A percentile compares a stretch with the other conserved stretches of the same genome.
phyloP scores from a whole-genome alignment of 176 grass and related monocot genomes.

The Coix lacrymajobi region DNA sequence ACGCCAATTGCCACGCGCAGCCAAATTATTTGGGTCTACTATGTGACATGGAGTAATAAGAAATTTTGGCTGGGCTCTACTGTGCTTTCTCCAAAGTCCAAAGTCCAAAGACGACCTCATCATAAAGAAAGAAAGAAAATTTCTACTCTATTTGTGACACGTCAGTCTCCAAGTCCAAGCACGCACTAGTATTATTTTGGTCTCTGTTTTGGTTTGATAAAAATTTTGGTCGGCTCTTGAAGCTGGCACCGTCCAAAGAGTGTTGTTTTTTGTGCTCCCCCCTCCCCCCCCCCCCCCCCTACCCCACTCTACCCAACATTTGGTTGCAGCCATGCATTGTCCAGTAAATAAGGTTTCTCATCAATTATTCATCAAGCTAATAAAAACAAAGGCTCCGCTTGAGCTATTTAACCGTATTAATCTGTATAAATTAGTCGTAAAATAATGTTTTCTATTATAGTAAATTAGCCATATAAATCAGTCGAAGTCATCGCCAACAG shows the following conservation, averaged over 20 bases:
- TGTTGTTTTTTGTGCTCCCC: too few relatives aligned
- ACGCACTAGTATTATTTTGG: neutral
- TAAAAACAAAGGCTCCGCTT: too few relatives aligned
- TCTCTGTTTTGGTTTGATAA: too few relatives aligned
- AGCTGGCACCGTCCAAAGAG: neutral
- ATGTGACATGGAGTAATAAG: neutral
- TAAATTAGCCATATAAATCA: too few relatives aligned
- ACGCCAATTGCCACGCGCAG: neutral
- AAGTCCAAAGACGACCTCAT: too few relatives aligned
- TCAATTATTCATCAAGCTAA: neutral
- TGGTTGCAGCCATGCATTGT: neutral
- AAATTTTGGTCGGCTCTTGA: neutral
- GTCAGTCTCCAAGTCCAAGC: neutral
- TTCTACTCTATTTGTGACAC: neutral
- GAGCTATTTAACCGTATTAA: too few relatives aligned
- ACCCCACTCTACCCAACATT: neutral
- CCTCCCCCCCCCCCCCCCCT: too few relatives aligned
- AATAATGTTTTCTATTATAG: too few relatives aligned
- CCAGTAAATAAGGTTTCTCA: neutral
- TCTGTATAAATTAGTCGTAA: too few relatives aligned
- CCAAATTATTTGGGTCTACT: neutral
- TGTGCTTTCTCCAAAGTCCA: neutral
- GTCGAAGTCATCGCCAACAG: too few relatives aligned
- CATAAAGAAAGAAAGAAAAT: neutral
- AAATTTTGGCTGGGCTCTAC: too few relatives aligned